phyloP scores from a whole-genome alignment of 2,329 filamentous ascomycete genomes.

The Aspergillus transmontanensis region DNA sequence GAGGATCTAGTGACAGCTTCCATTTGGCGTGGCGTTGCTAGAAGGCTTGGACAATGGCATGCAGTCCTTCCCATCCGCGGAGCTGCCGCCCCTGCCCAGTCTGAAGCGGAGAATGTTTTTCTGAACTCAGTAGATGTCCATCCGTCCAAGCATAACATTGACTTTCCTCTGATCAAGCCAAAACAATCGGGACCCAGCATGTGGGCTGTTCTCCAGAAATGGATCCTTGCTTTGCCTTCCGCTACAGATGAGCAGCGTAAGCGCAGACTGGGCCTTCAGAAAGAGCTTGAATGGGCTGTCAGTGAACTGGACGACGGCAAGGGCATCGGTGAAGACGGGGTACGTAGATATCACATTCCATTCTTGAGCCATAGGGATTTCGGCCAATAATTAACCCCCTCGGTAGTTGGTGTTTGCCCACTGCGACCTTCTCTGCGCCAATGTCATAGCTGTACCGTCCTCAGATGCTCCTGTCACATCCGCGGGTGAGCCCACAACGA shows the following conservation, averaged over 20 bases:
- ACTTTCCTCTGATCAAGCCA: conserved; percentile 51
- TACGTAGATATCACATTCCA: conserved; percentile 42
- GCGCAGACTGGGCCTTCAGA: conserved; percentile 69
- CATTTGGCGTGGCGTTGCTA: conserved; percentile 82
- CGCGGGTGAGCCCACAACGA: conserved; percentile 46
- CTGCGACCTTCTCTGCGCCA: conserved; percentile 93
- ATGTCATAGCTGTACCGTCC: conserved; percentile 78
- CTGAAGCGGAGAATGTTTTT: conserved; percentile 18
- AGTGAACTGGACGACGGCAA: conserved; percentile 72
- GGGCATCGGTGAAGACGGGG: conserved; percentile 74
- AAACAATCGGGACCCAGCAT: conserved; percentile 79
- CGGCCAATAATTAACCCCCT: conserved; percentile 2
- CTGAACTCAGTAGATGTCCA: conserved; percentile 25
- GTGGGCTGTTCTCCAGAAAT: conserved; percentile 95
- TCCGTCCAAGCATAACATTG: conserved; percentile 17
- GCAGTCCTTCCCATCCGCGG: conserved; percentile 64
- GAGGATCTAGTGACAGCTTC: conserved; percentile 74
- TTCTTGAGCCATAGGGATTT: not conserved
- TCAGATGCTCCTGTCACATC: conserved; percentile 30
- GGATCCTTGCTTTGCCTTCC: conserved; percentile 82
- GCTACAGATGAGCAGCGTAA: conserved; percentile 68
- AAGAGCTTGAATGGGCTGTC: conserved; percentile 72
- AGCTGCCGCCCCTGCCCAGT: conserved; percentile 34
- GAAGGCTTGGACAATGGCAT: conserved; percentile 90
- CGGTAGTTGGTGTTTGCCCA: conserved; percentile 83